Evolutionary conservation across 192 early-diverging fungal species (phyloP).

Genomic region (Umbelopsis isabellina): DNA sequence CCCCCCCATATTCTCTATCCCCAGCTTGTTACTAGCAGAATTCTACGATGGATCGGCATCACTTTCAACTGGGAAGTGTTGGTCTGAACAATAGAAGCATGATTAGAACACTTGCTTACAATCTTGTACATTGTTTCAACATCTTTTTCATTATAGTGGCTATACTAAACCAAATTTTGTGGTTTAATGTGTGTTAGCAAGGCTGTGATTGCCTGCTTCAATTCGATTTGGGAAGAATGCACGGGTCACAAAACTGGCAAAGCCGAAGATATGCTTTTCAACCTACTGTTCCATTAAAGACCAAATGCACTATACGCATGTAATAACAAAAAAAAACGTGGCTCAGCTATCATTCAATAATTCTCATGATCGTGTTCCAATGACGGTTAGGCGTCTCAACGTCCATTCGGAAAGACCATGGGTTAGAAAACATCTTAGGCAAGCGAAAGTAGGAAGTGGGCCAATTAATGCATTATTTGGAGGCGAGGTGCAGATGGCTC

Average conservation of each 20-base stretch:
- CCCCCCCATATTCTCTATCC: too few relatives aligned
- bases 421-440: neutral
- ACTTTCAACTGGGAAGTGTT: neutral
- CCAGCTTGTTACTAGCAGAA: neutral
- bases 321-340: neutral
- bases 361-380: neutral
- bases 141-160: neutral
- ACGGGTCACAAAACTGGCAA: neutral
- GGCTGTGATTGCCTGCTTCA: neutral
- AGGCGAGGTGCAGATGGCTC: neutral
- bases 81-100: neutral
- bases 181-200: neutral
- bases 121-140: neutral
- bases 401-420: neutral
- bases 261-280: neutral
- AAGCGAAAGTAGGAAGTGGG: neutral
- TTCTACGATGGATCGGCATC: neutral
- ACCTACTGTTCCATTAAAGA: neutral
- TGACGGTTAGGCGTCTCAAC: neutral
- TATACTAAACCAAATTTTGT: neutral
- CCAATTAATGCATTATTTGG: conserved; percentile 6
- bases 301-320: neutral
- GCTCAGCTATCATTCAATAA: neutral
- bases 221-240: neutral
- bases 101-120: neutral